Evolutionary conservation across 371 early-diverging fungal species (phyloP), one percentile per base, ranked within the genome.

Genomic region (Rhizopus microsporus): DNA sequence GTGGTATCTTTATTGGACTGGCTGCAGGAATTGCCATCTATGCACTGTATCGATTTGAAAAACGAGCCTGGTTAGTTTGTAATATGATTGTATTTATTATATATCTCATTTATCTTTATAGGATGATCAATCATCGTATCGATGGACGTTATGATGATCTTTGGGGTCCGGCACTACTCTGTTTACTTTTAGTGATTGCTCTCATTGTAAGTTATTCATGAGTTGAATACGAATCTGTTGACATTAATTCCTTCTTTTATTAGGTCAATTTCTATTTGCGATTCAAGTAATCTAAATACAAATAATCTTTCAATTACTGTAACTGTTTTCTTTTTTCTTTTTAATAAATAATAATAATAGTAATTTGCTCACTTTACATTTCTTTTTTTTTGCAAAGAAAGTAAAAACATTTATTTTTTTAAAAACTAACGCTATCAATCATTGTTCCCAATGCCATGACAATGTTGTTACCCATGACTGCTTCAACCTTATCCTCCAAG

Each of bases 401-500:
- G 31, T 51, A 15, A 33, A 29, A 40, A 42, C 29, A 13, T 39
- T 37, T 16, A 31, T 57, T 51, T 29, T 38, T 50, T 77, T 82
- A 84, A 54, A 90, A 90, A 60, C 84, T 82, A 50, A 87, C 86
- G 52, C 90, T 85, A 75, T 97, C 94, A 50, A 97, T 80, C 88
- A 95, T 94, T 6, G 94, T 88, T 15, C 91, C 96, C 57, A 96
- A 78, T 43, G 93, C 88, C 77, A 95, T 95, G 1, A 97, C 94
- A 73, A 98, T 96, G 68, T 97, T 98, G 72, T 89, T 85, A 54
- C 90, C 83, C 96, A 98, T 95, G 38, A 88, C 87, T 31, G 82
- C 73, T 60, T 95, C 94, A 2, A 95, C 95, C 23, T 83, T 90
- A 49, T 92, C 91, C 71, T 94, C 94, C 68, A 98, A 78, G 73